Conservation (phyloP, 2,329 filamentous ascomycete species). For the Fusarium setosum region DNA sequence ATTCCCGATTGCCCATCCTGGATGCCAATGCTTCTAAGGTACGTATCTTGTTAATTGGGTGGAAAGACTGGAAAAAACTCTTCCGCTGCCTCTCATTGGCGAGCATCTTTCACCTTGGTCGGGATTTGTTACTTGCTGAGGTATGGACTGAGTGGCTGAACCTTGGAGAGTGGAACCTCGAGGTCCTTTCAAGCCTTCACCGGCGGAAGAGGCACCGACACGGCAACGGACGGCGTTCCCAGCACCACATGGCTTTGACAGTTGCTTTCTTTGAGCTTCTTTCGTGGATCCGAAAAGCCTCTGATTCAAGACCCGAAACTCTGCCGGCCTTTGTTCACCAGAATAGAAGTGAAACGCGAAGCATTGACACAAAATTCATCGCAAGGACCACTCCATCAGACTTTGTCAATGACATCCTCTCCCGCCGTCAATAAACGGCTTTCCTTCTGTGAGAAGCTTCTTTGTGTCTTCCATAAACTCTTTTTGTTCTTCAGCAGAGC, state of each 20-base stretch:
- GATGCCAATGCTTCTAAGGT: not conserved
- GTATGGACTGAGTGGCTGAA: slow-evolving; percentile 16
- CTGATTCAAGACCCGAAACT: slow-evolving; percentile 30
- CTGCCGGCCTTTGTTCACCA: slow-evolving; percentile 22
- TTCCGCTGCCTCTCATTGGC: slow-evolving; percentile 23
- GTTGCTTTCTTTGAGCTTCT: slow-evolving; percentile 19
- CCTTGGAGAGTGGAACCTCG: slow-evolving; percentile 1
- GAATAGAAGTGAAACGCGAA: slow-evolving; percentile 10
- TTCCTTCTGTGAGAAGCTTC: slow-evolving; percentile 12
- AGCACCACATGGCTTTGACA: slow-evolving; percentile 31
- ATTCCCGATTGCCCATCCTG: not conserved
- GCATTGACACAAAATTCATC: slow-evolving; percentile 4
- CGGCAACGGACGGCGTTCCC: not conserved
- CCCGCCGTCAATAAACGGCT: not conserved
- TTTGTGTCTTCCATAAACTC: slow-evolving; percentile 21
- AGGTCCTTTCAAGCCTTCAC: slow-evolving; percentile 9
- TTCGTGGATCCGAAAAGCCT: slow-evolving; percentile 23
- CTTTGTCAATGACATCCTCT: slow-evolving; percentile 21
- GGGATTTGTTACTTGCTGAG: not conserved
- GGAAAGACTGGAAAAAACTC: slow-evolving; percentile 19
- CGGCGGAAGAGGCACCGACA: slow-evolving; percentile 36
- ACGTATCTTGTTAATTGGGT: slow-evolving; percentile 4
- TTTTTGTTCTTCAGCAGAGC: no score
- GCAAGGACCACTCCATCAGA: slow-evolving; percentile 5
- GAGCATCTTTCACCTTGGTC: not conserved